Conservation (phyloP, 2,329 filamentous ascomycete species). For the Trichophyton rubrum region DNA sequence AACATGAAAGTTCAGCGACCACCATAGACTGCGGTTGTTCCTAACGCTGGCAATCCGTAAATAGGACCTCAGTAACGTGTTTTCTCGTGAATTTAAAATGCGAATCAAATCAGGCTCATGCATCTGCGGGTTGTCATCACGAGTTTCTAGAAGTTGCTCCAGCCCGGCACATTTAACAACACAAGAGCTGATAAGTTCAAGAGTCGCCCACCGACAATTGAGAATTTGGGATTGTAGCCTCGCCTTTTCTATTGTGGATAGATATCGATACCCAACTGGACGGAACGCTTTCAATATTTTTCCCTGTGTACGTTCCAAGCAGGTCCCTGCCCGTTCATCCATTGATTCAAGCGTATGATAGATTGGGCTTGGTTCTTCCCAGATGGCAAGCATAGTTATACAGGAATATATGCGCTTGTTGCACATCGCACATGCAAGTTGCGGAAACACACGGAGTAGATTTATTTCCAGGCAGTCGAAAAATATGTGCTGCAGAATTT, state of each 20-base stretch:
- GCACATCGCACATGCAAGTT: constrained; percentile 30
- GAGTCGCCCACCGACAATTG: constrained; percentile 30
- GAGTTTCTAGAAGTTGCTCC: background rate
- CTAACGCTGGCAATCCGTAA: background rate
- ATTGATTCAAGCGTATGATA: background rate
- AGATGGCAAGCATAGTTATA: constrained; percentile 32
- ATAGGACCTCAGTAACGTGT: constrained; percentile 23
- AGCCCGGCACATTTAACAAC: background rate
- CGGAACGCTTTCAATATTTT: constrained; percentile 19
- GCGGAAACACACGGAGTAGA: constrained; percentile 31
- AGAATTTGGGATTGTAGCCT: constrained; percentile 23
- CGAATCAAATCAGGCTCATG: background rate
- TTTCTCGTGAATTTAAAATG: constrained; percentile 21
- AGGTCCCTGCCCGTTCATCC: background rate
- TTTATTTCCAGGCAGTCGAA: constrained; percentile 36
- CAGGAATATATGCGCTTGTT: constrained; percentile 30
- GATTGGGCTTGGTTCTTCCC: constrained; percentile 18
- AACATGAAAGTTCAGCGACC: background rate
- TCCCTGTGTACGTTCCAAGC: constrained; percentile 14
- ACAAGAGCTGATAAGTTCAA: constrained; percentile 18
- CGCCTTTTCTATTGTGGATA: constrained; percentile 20
- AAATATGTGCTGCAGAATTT: constrained; percentile 43
- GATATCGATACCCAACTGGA: constrained; percentile 24
- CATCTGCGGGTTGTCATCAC: background rate
- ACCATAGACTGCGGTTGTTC: background rate